Percentiles rank a stretch among this genome's conserved stretches.
phyloP scores from a whole-genome alignment of 1,284 basidiomycete species.

The Ustilago crameri region DNA sequence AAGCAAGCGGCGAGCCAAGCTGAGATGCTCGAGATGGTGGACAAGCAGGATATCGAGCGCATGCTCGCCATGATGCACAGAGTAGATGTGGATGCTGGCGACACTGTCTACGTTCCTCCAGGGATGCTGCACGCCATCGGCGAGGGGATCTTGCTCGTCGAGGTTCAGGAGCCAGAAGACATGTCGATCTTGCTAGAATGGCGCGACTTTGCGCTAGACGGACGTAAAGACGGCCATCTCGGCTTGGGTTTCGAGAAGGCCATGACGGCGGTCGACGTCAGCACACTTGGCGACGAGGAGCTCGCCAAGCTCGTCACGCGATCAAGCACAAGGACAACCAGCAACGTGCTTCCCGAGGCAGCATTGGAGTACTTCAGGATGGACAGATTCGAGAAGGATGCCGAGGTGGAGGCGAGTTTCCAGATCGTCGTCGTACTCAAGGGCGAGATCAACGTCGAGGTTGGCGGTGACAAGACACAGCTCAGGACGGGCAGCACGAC shows the following conservation, averaged over 20 bases:
- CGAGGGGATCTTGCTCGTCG: conserved; percentile 28
- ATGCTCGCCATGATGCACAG: conserved; percentile 33
- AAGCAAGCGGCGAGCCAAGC: conserved; percentile 8
- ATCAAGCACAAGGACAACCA: not conserved
- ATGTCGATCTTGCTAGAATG: conserved; percentile 36
- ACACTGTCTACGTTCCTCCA: conserved; percentile 39
- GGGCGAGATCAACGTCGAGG: conserved; percentile 12
- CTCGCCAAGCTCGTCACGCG: conserved; percentile 17
- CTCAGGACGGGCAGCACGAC: conserved; percentile 26
- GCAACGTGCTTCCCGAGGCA: conserved; percentile 12
- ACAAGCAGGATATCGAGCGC: conserved; percentile 26
- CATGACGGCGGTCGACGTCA: conserved; percentile 21
- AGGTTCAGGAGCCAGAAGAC: conserved; percentile 39
- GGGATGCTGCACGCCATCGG: conserved; percentile 42
- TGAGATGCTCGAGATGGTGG: conserved; percentile 25
- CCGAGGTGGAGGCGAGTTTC: conserved; percentile 15
- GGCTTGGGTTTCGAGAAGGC: conserved; percentile 38
- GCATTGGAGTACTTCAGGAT: conserved; percentile 35
- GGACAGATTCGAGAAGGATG: conserved; percentile 20
- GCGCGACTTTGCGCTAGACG: conserved; percentile 31
- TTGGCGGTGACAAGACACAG: not conserved
- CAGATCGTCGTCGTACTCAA: conserved; percentile 36
- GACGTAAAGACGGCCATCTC: conserved; percentile 22
- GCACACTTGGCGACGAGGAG: conserved; percentile 2
- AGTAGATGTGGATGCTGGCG: conserved; percentile 20